Base-by-base conservation (phyloP, 768 basidiomycete genomes). In the Pleurotus ostreatus region DNA sequence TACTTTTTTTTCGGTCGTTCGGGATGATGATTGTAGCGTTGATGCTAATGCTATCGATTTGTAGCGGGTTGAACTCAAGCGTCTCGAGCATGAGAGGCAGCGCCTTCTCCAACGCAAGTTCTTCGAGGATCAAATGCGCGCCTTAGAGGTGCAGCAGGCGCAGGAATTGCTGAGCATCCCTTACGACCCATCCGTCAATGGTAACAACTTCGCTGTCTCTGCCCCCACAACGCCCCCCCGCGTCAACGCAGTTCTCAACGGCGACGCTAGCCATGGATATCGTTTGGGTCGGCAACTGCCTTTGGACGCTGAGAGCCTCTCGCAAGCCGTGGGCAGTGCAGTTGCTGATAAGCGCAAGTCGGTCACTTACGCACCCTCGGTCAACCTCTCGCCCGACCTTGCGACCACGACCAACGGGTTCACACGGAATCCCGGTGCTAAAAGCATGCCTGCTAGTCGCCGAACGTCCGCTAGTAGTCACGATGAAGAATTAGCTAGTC, bases 81-180 rank as follows among this genome's bases (percentile, higher is more conserved):
- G 94, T 62, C 74, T 90, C 61, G 87, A 94, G 70, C 93, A 98
- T 67, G 94, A 97, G 71, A 86, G 91, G 51, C 92, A 94, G 72
- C 92, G 94, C 59, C 75, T 75, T 39, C 69, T 91, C 43, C 94
- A 96, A 69, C 87, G 94, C 67, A 89, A 86, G 71, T 73, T 92
- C 65, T 98, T 98, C 70, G 95, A 98, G 72, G 92, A 96, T 64
- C 94, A 97, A 74, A 97, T 97, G 95, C 88, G 89, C 55, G 85
- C 80, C 54, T 81, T 98, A 61, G 94, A 98, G 74, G 87, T 89
- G 61, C 87, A 93, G 70, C 95, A 98, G 72, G 86, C 85, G 11
- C 87, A 89, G 61, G 91, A 94, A 68, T 79, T 94, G 39, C 83
- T 94, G 65, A 81, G 71, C 61, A 79, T 92, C 63, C 88, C 89